Base-by-base conservation (phyloP, 352 stramenopile genomes). In the Elongisporangium anandrum region DNA sequence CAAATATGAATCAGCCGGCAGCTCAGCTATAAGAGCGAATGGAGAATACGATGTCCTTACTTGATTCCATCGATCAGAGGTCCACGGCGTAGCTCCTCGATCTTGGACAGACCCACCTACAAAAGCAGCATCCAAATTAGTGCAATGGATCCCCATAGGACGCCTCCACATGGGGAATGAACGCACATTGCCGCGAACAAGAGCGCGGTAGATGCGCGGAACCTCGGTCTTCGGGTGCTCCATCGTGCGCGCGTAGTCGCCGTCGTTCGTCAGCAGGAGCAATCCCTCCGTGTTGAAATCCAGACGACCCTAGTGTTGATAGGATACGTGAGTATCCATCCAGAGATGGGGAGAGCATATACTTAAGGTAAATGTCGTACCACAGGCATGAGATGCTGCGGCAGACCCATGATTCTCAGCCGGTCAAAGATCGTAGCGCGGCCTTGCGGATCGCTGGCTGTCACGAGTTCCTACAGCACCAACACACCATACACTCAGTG, bases 241-340 rank as follows among this genome's bases (percentile, higher is more conserved):
- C 61, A 98, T 65, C 45, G 85, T 61, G 15, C 90, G 73, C 21
- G 91, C 87, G 63, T 97, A 96, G 59, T 95, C 90, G 24, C 92
- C 92, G 60, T 97, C 83, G 64, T 96, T 97, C 13, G 90, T 97
- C 13, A 98, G 77, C n/a, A 98, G 75, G 60, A 98, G 65, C 26
- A 98, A 68, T 1, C 92, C 92, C 64, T 97, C 91, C 16, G 88
- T 97, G 56, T 97, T 95, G 65, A 87, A 97, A 63, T 98, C 92
- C n/a, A 98, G 77, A 60, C 89, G 87, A 17, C 87, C 87, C 84
- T 87, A 47, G 2, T 34, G 24, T 34, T 34, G 24, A n/a, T n/a
- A n/a, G n/a, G n/a, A n/a, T n/a, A n/a, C n/a, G n/a, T n/a, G n/a
- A n/a, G n/a, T n/a, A n/a, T n/a, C n/a, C n/a, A n/a, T n/a, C n/a